Conservation (phyloP, 1,284 basidiomycete species). For the Xerocomus minutiporus region DNA sequence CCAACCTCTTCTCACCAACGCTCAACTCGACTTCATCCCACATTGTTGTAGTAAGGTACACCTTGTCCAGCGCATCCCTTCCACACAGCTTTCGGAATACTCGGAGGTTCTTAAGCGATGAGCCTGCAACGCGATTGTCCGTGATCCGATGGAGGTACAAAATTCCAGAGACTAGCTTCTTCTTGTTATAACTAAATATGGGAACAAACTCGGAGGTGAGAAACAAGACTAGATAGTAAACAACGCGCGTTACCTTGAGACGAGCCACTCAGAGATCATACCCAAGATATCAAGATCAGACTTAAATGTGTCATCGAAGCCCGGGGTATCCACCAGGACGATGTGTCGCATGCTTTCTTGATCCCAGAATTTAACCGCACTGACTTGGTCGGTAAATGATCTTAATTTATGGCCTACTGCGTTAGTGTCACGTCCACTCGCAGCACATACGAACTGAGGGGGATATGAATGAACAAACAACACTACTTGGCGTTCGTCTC, state of each 20-base stretch:
- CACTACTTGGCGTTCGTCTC: not conserved
- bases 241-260: not conserved
- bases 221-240: not conserved
- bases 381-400: constrained; percentile 17
- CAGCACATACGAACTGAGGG: constrained; percentile 25
- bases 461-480: not conserved
- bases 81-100: constrained; percentile 9
- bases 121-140: constrained; percentile 42
- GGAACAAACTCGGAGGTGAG: not conserved
- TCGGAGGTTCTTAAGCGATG: constrained; percentile 37
- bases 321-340: constrained; percentile 22
- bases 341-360: not conserved
- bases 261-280: constrained; percentile 26
- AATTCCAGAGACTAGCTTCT: constrained; percentile 37
- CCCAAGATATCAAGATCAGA: constrained; percentile 23
- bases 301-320: constrained; percentile 16
- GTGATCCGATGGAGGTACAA: constrained; percentile 49
- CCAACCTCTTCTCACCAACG: constrained; percentile 8
- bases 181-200: constrained; percentile 31
- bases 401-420: constrained; percentile 13
- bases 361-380: constrained; percentile 7
- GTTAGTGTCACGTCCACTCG: constrained; percentile 7
- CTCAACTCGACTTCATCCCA: constrained; percentile 15
- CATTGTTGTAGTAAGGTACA: constrained; percentile 18
- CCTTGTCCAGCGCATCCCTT: not conserved